These are phyloP conservation scores for Macrophomina pseudophaseolina DNA, from an alignment of 2,329 filamentous ascomycete genomes.

Conservation along the genomic window DNA sequence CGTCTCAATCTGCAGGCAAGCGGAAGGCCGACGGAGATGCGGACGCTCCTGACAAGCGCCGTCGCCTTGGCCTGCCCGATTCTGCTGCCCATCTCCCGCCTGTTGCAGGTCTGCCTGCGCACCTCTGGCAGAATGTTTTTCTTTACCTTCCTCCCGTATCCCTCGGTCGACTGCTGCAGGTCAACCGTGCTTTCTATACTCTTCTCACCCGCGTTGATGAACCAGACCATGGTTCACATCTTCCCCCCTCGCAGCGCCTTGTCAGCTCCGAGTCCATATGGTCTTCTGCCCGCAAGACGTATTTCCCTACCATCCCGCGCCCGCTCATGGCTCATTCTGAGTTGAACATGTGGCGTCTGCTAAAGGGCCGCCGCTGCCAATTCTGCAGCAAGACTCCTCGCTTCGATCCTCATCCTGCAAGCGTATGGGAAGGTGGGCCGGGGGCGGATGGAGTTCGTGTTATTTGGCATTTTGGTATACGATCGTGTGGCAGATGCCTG, in stretches of 20 bases:
- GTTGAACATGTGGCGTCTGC: constrained; percentile 76
- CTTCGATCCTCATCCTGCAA: constrained; percentile 32
- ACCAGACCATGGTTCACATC: constrained; percentile 38
- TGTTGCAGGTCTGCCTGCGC: constrained; percentile 57
- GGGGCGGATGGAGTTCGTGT: constrained; percentile 64
- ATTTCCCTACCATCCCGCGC: constrained; percentile 70
- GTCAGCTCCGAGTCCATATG: constrained; percentile 71
- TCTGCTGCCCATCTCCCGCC: constrained; percentile 30
- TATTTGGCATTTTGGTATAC: constrained; percentile 74
- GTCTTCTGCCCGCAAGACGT: constrained; percentile 69
- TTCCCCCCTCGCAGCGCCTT: constrained; percentile 41
- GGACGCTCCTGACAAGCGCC: constrained; percentile 40
- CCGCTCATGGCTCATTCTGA: constrained; percentile 71
- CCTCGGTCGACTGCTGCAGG: constrained; percentile 68
- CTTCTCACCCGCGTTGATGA: constrained; percentile 44
- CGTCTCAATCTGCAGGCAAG: constrained; percentile 32
- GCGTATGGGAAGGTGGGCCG: constrained; percentile 65
- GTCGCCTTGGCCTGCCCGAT: constrained; percentile 34
- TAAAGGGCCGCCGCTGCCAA: constrained; percentile 68
- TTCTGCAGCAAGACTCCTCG: constrained; percentile 62
- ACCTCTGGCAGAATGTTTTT: constrained; percentile 75
- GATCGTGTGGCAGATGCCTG: constrained; percentile 71
- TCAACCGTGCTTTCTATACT: constrained; percentile 70
- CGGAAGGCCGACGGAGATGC: constrained; percentile 41
- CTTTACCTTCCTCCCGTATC: constrained; percentile 67